These are phyloP conservation scores for Plantago ovata DNA, from an alignment of 257 asterid genomes.

Conservation along the genomic window DNA sequence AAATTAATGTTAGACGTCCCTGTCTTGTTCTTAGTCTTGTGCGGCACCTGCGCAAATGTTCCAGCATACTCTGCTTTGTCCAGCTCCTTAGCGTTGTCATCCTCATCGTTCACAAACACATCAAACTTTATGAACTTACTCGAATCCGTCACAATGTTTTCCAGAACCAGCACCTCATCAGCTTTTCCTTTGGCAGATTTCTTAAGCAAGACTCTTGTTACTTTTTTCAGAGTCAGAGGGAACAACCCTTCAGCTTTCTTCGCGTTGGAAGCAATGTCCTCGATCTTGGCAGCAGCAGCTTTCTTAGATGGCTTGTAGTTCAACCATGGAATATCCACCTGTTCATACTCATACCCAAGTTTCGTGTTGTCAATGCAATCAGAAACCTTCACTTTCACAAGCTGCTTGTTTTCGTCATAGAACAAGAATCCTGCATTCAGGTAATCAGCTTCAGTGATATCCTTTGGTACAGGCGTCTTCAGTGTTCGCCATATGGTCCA, in stretches of 20 bases:
- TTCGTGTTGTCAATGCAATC: conserved; percentile 27
- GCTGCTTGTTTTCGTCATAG: conserved; percentile 43
- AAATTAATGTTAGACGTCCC: conserved; percentile 19
- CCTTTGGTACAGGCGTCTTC: conserved; percentile 22
- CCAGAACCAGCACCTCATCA: conserved; percentile 32
- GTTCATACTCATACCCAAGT: conserved; percentile 38
- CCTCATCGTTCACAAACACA: conserved; percentile 49
- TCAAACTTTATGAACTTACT: conserved; percentile 38
- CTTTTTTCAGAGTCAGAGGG: conserved; percentile 33
- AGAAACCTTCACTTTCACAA: conserved; percentile 32
- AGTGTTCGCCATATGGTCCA: conserved; percentile 50
- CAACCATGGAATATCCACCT: conserved; percentile 39
- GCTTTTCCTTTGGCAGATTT: conserved; percentile 35
- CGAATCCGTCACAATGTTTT: conserved; percentile 23
- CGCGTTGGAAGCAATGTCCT: conserved; percentile 11
- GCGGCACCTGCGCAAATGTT: conserved; percentile 48
- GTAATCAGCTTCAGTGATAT: conserved; percentile 30
- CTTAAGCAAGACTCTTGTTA: conserved; percentile 23
- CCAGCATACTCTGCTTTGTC: conserved; percentile 48
- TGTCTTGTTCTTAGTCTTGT: conserved; percentile 23
- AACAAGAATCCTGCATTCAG: conserved; percentile 40
- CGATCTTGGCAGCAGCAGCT: conserved; percentile 16
- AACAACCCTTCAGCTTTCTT: conserved; percentile 18
- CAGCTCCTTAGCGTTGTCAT: conserved; percentile 26
- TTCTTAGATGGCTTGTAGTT: conserved; percentile 30